phyloP scores from a whole-genome alignment of 225 moss, liverwort and hornwort genomes.

The Pseudoscleropodium purum region DNA sequence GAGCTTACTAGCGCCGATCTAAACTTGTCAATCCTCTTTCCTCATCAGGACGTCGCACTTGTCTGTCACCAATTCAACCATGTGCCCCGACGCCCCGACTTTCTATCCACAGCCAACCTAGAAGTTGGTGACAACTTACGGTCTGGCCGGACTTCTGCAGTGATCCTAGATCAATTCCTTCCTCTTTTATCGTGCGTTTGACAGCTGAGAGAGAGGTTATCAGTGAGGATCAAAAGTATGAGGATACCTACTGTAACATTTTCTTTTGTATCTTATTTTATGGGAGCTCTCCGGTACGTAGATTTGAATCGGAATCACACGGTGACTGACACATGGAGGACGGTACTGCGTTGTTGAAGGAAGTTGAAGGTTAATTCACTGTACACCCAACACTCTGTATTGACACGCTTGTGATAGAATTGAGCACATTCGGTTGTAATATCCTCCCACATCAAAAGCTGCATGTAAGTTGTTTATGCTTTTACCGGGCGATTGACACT shows the following conservation, averaged over 20 bases:
- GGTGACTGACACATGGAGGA: background rate
- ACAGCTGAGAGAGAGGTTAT: background rate
- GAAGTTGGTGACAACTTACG: background rate
- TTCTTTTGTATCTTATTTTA: background rate
- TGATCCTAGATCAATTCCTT: background rate
- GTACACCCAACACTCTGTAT: background rate
- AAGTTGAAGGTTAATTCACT: background rate
- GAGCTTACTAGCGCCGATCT: too few species aligned
- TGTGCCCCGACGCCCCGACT: background rate
- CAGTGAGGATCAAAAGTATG: background rate
- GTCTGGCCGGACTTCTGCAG: background rate
- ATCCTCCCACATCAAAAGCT: background rate
- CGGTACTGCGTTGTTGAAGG: background rate
- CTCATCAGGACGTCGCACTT: background rate
- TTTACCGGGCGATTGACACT: background rate
- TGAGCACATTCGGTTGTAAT: background rate
- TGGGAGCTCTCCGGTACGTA: background rate
- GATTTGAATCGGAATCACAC: background rate
- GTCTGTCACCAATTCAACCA: background rate
- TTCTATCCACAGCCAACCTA: background rate
- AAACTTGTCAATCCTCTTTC: too few species aligned
- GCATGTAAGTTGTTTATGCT: background rate
- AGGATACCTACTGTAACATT: background rate
- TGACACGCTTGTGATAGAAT: background rate
- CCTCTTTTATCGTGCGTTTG: background rate